A percentile compares a stretch with the other conserved stretches of the same genome.
Conservation (phyloP, 257 asterid species). For the Parsonsia alboflavescens region DNA sequence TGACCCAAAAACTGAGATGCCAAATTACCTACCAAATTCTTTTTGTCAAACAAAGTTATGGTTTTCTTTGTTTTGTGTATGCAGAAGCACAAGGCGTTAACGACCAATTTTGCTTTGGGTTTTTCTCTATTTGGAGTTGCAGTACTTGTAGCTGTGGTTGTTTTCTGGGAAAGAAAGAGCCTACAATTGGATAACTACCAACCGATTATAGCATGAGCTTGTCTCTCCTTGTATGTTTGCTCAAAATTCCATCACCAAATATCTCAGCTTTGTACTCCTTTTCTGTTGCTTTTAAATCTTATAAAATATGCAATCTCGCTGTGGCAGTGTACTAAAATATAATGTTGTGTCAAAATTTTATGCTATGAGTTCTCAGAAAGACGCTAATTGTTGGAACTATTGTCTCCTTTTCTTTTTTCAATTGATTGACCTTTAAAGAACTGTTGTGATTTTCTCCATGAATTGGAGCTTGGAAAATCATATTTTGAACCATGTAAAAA, state of each 20-base stretch:
- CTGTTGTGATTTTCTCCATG: too few species aligned
- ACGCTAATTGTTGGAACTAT: not conserved
- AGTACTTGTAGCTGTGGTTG: constrained; percentile 15
- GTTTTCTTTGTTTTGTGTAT: not conserved
- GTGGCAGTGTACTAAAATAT: not conserved
- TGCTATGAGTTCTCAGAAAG: not conserved
- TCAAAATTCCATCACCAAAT: not conserved
- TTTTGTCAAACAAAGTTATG: not conserved
- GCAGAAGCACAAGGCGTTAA: constrained; percentile 31
- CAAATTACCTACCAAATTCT: not conserved
- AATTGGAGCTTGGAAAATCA: too few species aligned
- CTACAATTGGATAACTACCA: constrained; percentile 39
- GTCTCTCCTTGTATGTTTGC: not conserved
- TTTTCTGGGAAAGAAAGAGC: constrained; percentile 14
- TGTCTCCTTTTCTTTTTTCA: not conserved
- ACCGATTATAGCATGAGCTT: constrained; percentile 24
- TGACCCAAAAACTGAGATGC: not conserved
- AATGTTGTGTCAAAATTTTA: not conserved
- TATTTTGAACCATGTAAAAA: too few species aligned
- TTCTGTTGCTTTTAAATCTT: not conserved
- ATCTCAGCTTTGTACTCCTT: not conserved
- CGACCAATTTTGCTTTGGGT: constrained; percentile 23
- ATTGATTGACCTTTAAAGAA: too few species aligned
- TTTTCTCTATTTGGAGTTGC: constrained; percentile 35
- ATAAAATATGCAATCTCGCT: not conserved